Base-by-base conservation (phyloP, 1,284 basidiomycete genomes). In the Melampsora abietis-canadensis region DNA sequence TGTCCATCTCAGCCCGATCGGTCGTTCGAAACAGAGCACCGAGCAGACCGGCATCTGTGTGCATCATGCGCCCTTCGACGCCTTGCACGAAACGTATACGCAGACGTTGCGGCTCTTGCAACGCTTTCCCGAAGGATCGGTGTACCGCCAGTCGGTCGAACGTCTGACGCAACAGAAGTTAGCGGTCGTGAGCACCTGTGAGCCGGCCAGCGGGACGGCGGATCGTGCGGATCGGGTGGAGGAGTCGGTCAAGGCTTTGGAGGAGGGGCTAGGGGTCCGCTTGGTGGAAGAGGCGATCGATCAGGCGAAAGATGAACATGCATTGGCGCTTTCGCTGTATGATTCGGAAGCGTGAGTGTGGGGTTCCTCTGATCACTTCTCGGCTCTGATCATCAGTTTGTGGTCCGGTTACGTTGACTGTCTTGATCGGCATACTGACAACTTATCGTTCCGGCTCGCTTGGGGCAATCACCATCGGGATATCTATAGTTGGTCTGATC, bases 341-440 rank as follows among this genome's bases (percentile, higher is more conserved):
- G 91, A 95, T 81, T 98, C 92, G 92, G 96, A 97, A 85, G 87
- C 91, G 94, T 98, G 83, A 84, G 92, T 90, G 60, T 12, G n/a
- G n/a, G n/a, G n/a, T n/a, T n/a, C n/a, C n/a, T n/a, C n/a, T n/a
- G n/a, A n/a, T n/a, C n/a, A n/a, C n/a, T n/a, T n/a, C n/a, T n/a
- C n/a, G n/a, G n/a, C n/a, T n/a, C n/a, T n/a, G n/a, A n/a, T n/a
- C n/a, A n/a, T n/a, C n/a, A n/a, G n/a, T n/a, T 31, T 15, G 21
- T 21, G 34, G 63, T 17, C 63, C 31, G 48, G 47, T 63, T 40
- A 8, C 31, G 30, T 40, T 34, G 34, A 24, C 61, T 34, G 24
- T 48, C 15, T 27, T 64, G 21, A 30, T 34, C 31, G n/a, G n/a
- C n/a, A n/a, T n/a, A n/a, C n/a, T n/a, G n/a, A n/a, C n/a, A n/a